These are phyloP conservation scores for Rhodomyrtus psidioides DNA, from an alignment of 441 rosid species.

Conservation along the genomic window DNA sequence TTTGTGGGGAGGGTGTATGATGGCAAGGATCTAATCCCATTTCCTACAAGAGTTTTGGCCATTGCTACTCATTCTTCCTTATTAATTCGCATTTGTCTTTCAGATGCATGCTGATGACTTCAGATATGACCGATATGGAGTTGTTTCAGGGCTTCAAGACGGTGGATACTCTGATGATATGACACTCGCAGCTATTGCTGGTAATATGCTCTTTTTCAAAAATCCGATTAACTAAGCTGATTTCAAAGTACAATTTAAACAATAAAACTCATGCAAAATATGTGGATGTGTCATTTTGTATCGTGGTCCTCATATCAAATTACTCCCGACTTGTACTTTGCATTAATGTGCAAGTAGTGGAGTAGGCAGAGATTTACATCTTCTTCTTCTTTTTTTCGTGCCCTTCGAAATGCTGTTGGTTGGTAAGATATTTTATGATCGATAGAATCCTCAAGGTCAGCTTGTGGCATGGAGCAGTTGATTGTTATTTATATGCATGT, in stretches of 20 bases:
- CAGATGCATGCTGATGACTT: conserved; percentile 99
- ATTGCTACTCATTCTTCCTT: conserved; percentile 14
- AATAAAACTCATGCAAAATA: neutral
- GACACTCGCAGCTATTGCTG: conserved; percentile 98
- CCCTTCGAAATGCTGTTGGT: neutral
- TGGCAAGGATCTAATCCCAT: conserved; percentile 42
- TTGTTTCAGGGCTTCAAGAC: conserved; percentile 85
- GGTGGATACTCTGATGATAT: conserved; percentile 99
- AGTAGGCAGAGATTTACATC: neutral
- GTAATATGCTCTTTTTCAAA: conserved; percentile 26
- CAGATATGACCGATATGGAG: conserved; percentile 82
- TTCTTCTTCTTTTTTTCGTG: neutral
- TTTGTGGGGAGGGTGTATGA: conserved; percentile 99
- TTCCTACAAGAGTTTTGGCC: conserved; percentile 8
- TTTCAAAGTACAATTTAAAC: conserved; percentile 1
- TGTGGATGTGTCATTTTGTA: neutral
- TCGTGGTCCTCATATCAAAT: neutral
- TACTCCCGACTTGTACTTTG: neutral
- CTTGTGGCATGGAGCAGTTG: neutral
- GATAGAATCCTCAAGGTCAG: neutral
- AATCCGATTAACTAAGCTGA: neutral
- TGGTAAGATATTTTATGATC: neutral
- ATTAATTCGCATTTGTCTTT: conserved; percentile 20
- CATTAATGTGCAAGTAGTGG: neutral
- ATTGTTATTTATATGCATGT: neutral